Evolutionary conservation across 2,329 filamentous ascomycete species (phyloP), one percentile per base, ranked within the genome.

Genomic region (Arachnomyces sp.): DNA sequence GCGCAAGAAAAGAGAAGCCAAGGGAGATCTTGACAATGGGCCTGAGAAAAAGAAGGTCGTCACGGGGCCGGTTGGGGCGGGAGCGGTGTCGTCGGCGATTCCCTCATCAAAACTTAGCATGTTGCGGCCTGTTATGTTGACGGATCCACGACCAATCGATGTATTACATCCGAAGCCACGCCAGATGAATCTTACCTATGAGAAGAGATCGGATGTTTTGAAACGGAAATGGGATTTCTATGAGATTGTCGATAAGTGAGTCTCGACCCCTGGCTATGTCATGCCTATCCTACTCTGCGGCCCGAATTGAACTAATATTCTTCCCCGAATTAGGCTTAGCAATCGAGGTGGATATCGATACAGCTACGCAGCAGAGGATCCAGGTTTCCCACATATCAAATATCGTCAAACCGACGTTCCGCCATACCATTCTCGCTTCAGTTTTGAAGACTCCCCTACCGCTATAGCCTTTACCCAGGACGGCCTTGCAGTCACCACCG

Each of bases 361-460:
- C 60, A 84, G 81, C 25, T 84, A 89, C 53, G 93, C 86, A 58
- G 89, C 95, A 49, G 87, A 88, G 50, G 89, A 95, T 50, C 87
- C 88, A 1, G 72, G 76, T 14, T 94, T 95, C 55, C 81, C 86
- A 5, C 86, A 88, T 47, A 88, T 93, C 54, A 92, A 84, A 68
- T 95, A 94, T 64, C 82, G 89, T 45, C 82, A 87, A 43, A 92
- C 87, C 32, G 92, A 96, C 57, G 78, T 85, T 4, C 79, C 80
- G 43, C 92, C 93, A 0, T 89, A 85, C 54, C 79, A 81, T 25
- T 76, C 92, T 3, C 82, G 88, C 41, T 81, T 98, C 60, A 93
- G 84, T 66, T 94, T 92, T 56, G 90, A 96, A 59, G 92, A 98
- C 63, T 82, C 84, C 28, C 85, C 90, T 28, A 79, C 81, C 7